Evolutionary conservation across 2,329 filamentous ascomycete species (phyloP).

Genomic region (Phyllosticta citriasiana): DNA sequence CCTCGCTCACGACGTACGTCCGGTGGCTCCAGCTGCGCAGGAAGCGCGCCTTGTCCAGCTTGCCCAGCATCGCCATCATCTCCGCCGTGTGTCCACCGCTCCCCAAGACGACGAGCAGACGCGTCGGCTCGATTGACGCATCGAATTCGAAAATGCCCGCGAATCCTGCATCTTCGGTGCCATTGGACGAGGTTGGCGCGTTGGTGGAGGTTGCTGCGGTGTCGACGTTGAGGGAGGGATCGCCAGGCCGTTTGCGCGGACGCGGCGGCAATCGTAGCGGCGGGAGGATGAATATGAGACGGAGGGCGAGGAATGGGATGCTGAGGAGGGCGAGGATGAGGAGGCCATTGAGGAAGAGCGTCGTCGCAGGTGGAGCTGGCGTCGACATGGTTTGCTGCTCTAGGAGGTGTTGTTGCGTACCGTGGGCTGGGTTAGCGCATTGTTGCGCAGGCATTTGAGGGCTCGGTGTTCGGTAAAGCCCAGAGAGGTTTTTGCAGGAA

Average conservation of each 20-base stretch:
- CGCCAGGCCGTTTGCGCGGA: background rate
- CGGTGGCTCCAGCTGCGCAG: slow-evolving; percentile 43
- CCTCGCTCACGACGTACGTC: slow-evolving; percentile 71
- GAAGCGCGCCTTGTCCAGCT: slow-evolving; percentile 37
- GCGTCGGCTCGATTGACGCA: slow-evolving; percentile 30
- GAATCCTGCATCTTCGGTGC: background rate
- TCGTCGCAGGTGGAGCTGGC: background rate
- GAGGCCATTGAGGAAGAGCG: slow-evolving; percentile 4
- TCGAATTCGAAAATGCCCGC: slow-evolving; percentile 4
- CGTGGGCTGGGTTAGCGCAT: background rate
- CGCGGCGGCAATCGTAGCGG: slow-evolving; percentile 16
- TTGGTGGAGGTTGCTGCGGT: background rate
- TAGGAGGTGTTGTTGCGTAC: background rate
- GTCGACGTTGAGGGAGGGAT: background rate
- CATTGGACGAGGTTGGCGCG: slow-evolving; percentile 10
- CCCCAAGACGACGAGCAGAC: slow-evolving; percentile 75
- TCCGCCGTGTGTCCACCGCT: slow-evolving; percentile 92
- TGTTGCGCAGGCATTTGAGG: background rate
- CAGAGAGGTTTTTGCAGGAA: background rate
- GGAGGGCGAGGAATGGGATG: slow-evolving; percentile 25
- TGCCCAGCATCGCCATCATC: slow-evolving; percentile 75
- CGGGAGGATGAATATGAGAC: slow-evolving; percentile 32
- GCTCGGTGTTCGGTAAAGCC: background rate
- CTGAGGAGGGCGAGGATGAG: slow-evolving; percentile 23
- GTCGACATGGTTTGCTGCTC: background rate